phyloP scores from a whole-genome alignment of 768 basidiomycete genomes.

The Naematelia aurantialba region DNA sequence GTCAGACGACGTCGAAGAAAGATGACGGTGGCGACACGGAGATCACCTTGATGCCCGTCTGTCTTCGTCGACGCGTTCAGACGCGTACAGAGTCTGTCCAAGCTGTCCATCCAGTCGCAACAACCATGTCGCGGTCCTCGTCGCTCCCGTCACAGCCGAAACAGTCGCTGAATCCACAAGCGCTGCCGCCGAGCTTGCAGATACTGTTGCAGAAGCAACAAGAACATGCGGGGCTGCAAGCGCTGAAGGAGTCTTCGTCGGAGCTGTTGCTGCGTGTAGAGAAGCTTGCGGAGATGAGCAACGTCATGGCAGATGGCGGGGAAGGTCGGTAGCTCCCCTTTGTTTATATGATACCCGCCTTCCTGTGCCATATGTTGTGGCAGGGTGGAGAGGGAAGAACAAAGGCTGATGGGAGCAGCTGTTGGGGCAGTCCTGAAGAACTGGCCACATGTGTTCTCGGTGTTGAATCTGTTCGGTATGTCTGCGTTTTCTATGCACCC shows the following conservation, averaged over 20 bases:
- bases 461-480: slow-evolving; percentile 50
- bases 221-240: slow-evolving; percentile 50
- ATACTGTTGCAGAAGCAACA: slow-evolving; percentile 50
- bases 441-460: slow-evolving; percentile 52
- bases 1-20: too few species aligned
- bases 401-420: slow-evolving; percentile 30
- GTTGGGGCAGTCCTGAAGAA: slow-evolving; percentile 50
- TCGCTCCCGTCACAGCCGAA: neutral
- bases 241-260: slow-evolving; percentile 42
- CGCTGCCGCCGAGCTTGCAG: slow-evolving; percentile 37
- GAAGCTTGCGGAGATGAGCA: slow-evolving; percentile 49
- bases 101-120: neutral
- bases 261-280: slow-evolving; percentile 45
- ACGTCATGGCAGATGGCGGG: slow-evolving; percentile 52
- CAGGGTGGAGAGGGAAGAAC: neutral
- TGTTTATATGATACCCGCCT: too few species aligned
- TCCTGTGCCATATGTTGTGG: neutral
- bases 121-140: neutral
- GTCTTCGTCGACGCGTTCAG: neutral
- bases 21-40: neutral
- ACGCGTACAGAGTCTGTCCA: neutral
- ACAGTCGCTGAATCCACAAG: slow-evolving; percentile 10
- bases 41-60: neutral
- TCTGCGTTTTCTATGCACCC: slow-evolving; percentile 2
- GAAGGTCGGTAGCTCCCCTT: slow-evolving; percentile 42